phyloP scores from a whole-genome alignment of 768 basidiomycete species.

The Lactifluus volemus region DNA sequence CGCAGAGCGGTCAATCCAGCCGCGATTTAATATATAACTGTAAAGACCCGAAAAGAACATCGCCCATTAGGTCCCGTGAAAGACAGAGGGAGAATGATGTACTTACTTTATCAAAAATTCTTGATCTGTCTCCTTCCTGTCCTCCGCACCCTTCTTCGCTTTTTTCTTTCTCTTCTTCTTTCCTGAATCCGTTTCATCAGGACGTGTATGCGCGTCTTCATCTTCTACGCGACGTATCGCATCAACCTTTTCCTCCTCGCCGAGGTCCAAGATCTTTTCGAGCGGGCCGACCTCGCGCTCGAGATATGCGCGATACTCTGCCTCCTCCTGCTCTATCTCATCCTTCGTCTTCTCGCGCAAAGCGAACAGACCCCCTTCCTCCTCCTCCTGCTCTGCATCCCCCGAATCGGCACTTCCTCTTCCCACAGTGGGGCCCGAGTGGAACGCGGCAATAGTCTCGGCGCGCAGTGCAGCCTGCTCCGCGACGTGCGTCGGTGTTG shows the following conservation, averaged over 20 bases:
- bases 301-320: constrained; percentile 78
- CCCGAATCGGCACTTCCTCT: constrained; percentile 26
- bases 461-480: constrained; percentile 67
- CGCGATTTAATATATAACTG: constrained; percentile 95
- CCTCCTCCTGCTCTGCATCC: constrained; percentile 37
- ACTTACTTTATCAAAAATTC: constrained; percentile 87
- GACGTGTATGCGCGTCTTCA: constrained; percentile 23
- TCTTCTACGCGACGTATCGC: constrained; percentile 25
- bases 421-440: constrained; percentile 28
- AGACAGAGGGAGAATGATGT: not conserved
- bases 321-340: constrained; percentile 68
- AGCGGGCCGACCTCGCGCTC: constrained; percentile 77
- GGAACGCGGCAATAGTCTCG: constrained; percentile 84
- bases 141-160: constrained; percentile 20
- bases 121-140: constrained; percentile 61
- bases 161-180: constrained; percentile 27
- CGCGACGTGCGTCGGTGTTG: constrained; percentile 58
- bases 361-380: constrained; percentile 61
- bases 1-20: constrained; percentile 83
- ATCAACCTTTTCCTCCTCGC: constrained; percentile 23
- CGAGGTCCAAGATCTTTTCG: constrained; percentile 54
- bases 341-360: constrained; percentile 71
- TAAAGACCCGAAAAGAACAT: not conserved
- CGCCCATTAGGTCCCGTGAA: not conserved
- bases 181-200: constrained; percentile 25